A percentile compares a stretch with the other conserved stretches of the same genome.
Evolutionary conservation across 495 filamentous ascomycete species (phyloP).

Genomic region (Tuber melanosporum): DNA sequence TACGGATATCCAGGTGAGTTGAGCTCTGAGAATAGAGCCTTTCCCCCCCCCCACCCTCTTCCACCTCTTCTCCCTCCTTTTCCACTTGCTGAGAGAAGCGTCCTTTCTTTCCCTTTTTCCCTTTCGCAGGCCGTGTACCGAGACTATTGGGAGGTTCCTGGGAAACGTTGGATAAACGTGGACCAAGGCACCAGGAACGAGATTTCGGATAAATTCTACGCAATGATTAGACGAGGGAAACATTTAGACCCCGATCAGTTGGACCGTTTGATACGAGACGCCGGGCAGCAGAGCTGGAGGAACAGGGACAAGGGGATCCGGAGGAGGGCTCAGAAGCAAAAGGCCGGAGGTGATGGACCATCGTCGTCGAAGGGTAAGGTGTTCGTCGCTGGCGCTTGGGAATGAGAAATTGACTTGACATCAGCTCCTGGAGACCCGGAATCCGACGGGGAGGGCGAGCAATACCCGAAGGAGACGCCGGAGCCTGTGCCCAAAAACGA

Average conservation of each 20-base stretch:
- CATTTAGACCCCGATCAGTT: neutral
- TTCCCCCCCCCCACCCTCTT: neutral
- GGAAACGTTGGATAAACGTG: slow-evolving; percentile 3
- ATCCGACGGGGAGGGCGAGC: neutral
- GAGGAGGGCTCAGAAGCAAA: slow-evolving; percentile 2
- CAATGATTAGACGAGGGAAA: slow-evolving; percentile 6
- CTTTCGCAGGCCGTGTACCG: slow-evolving; percentile 2
- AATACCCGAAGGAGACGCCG: neutral
- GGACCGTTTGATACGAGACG: slow-evolving; percentile 6
- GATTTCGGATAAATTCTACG: slow-evolving; percentile 5
- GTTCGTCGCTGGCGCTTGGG: neutral
- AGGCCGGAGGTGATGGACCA: neutral
- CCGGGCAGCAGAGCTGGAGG: slow-evolving; percentile 4
- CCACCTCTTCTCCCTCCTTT: neutral
- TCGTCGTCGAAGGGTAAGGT: neutral
- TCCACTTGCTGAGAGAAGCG: neutral
- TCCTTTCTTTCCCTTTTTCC: neutral
- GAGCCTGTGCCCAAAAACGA: neutral
- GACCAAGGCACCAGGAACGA: slow-evolving; percentile 1
- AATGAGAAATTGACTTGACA: neutral
- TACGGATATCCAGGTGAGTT: slow-evolving; percentile 4
- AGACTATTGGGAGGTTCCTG: slow-evolving; percentile 2
- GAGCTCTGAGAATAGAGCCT: neutral
- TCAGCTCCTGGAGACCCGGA: neutral
- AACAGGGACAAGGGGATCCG: slow-evolving; percentile 3